Base-by-base conservation (phyloP, 2,329 filamentous ascomycete genomes). In the Parafenestella ontariensis region DNA sequence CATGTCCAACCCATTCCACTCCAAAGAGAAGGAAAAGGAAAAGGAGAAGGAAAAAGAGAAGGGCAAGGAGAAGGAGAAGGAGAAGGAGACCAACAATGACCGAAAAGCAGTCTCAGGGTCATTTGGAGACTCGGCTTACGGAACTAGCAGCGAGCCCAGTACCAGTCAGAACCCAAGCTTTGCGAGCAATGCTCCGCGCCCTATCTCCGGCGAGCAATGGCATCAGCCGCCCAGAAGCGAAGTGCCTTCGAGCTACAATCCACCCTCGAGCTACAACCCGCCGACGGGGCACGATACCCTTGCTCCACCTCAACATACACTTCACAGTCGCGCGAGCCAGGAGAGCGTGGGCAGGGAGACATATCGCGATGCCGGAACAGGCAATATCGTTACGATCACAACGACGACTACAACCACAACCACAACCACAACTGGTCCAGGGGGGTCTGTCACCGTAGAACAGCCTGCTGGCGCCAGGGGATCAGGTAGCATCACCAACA, bases 351-450 rank as follows among this genome's bases (percentile, higher is more conserved):
- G 62, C 2, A 59, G 56, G 41, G 71, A 75, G 29, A 69, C 70
- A 10, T 67, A 74, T 40, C 65, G 66, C 26, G 71, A 75, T 45
- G 56, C 54, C 18, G 63, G 58, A 13, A 73, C 72, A 7, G 72
- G 72, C 0, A 71, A 74, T 23, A 65, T 74, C 18, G 65, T 75
- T 3, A 74, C 71, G 5, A 69, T 70, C 3, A 73, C 69, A 8
- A 75, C 71, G 0, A 75, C 72, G 11, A 74, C 72, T 1, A 75
- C 71, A 1, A 74, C 72, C 1, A 74, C 72, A 1, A 74, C 72
- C 0, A 75, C 71, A 2, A 74, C 71, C 15, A 71, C 68, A 2
- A 74, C 71, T 11, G 71, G 71, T 0, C 71, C 71, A 13, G 72
- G 72, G 3, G 72, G 72, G 1, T 63, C 63, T 20, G 73, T 70